Conservation (phyloP, 495 filamentous ascomycete species). For the Schizothecium vesticola region DNA sequence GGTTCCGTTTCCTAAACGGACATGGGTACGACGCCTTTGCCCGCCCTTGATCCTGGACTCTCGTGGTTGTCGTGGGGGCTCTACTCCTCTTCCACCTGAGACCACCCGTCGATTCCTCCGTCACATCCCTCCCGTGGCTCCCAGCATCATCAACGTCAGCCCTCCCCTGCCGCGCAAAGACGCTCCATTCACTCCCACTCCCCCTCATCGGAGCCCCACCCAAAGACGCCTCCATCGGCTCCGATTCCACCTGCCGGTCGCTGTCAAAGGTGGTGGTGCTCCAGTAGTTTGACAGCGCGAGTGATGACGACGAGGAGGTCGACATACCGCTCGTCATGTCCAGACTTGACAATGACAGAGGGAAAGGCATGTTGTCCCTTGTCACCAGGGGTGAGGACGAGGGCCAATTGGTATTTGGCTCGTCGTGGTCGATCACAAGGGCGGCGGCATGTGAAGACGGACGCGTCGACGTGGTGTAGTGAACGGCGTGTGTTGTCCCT, state of each 20-base stretch:
- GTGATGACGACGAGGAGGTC: background rate
- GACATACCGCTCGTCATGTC: background rate
- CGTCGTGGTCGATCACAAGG: background rate
- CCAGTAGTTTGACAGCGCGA: background rate
- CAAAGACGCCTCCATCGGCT: background rate
- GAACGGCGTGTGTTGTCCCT: background rate
- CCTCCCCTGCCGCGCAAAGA: background rate
- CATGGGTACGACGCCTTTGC: constrained; percentile 17
- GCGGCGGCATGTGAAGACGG: background rate
- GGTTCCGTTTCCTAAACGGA: constrained; percentile 36
- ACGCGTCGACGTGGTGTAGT: background rate
- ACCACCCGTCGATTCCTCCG: background rate
- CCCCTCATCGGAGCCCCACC: background rate
- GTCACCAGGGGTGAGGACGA: background rate
- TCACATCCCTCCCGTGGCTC: background rate
- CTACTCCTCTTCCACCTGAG: background rate
- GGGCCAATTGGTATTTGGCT: background rate
- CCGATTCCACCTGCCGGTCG: background rate
- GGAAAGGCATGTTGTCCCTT: background rate
- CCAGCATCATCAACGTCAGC: background rate
- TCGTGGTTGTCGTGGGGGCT: background rate
- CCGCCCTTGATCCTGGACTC: background rate
- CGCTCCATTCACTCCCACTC: background rate
- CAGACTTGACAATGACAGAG: background rate
- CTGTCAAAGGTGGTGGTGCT: background rate